Evolutionary conservation across 805 yeast species (phyloP).

Genomic region (Myxozyma neotropica): DNA sequence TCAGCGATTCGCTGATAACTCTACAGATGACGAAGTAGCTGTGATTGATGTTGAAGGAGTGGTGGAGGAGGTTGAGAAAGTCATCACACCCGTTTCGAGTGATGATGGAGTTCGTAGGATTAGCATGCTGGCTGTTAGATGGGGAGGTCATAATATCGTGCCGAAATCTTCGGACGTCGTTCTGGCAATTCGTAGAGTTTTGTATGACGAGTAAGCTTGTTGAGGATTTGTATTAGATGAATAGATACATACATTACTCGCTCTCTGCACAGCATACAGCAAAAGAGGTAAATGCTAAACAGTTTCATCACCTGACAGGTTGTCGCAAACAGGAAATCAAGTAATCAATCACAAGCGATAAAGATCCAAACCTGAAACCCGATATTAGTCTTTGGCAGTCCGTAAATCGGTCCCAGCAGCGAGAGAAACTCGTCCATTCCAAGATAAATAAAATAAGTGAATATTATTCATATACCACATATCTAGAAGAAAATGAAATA

Average conservation of each 20-base stretch:
- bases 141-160: slow-evolving; percentile 29
- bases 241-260: no score
- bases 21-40: background rate
- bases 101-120: slow-evolving; percentile 12
- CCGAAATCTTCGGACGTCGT: slow-evolving; percentile 26
- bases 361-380: background rate
- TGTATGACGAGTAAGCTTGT: slow-evolving; percentile 15
- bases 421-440: no score
- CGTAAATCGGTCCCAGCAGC: no score
- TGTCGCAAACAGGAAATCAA: background rate
- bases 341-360: background rate
- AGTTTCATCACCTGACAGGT: background rate
- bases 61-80: background rate
- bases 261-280: no score
- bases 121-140: slow-evolving; percentile 17
- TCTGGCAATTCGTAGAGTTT: slow-evolving; percentile 14
- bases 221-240: no score
- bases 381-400: no score
- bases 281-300: background rate
- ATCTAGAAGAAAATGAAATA: no score
- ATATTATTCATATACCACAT: no score
- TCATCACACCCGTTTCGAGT: background rate
- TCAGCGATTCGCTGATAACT: slow-evolving; percentile 11
- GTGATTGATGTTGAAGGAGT: background rate
- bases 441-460: no score